Evolutionary conservation across 116 monocot species (phyloP), one percentile per base, ranked within the genome.

Genomic region (Cymodocea nodosa): DNA sequence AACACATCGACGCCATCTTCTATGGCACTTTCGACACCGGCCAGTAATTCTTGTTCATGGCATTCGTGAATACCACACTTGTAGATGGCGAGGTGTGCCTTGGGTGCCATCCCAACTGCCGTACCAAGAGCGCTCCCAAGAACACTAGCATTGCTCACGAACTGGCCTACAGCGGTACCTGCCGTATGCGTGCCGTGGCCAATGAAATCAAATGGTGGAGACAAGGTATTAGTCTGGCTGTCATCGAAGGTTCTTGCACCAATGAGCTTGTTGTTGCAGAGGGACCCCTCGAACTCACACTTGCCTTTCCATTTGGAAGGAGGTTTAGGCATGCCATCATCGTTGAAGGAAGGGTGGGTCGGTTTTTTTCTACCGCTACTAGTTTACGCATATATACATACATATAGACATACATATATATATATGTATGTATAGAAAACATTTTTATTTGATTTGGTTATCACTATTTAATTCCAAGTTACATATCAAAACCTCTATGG

Each of bases 11-110:
- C 6, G 40, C 85, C 82, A 40, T 81, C 85, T 0, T 37, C 37
- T 15, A 82, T 62, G 19, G 81, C 85, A 0, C 51, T 53, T 11
- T 85, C 85, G 5, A 85, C 35, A 12, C 56, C 79, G 4, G 74
- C 76, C 0, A 82, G 13, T 4, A 85, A 37, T 44, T 71, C 70
- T 4, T 60, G 17, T 0, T 4, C 4, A 0, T 19, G 0, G 50
- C 82, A 82, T 22, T 2, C 2, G 0, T 39, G 5, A 15, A 9
- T 1, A 25, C 35, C 15, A 37, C 66, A 66, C 57, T 64, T 60
- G 51, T 78, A 78, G 9, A 69, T 13, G 17, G 78, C 73, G 0
- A 78, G 13, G 51, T 78, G 69, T 0, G 78, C 78, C 1, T 17
- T 5, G 2, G 78, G 78, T 0, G 78, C 78, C 62, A 78, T 59